Conservation (phyloP, 129 eudicot genomes). For the Mikania micrantha region DNA sequence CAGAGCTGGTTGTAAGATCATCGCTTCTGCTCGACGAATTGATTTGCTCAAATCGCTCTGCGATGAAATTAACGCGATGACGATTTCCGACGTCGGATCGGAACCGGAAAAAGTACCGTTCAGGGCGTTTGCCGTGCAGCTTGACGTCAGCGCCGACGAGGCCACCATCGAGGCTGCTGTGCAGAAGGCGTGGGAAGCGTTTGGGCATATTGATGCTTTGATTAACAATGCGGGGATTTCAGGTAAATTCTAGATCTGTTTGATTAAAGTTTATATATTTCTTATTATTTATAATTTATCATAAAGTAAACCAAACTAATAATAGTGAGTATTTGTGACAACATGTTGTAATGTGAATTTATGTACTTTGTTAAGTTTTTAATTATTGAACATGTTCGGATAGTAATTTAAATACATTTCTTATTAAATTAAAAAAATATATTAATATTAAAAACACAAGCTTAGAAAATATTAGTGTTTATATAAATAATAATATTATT, state of each 20-base stretch:
- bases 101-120: background rate
- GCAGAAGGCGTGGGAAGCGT: conserved; percentile 41
- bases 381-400: no score
- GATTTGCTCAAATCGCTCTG: conserved; percentile 23
- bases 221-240: conserved; percentile 36
- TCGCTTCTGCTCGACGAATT: conserved; percentile 33
- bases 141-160: conserved; percentile 39
- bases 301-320: no score
- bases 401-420: no score
- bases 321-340: no score
- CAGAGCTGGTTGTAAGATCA: conserved; percentile 34
- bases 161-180: conserved; percentile 36
- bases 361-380: no score
- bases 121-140: conserved; percentile 33
- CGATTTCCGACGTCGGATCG: background rate
- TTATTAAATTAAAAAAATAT: no score
- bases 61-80: conserved; percentile 19
- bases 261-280: background rate
- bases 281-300: no score
- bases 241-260: conserved; percentile 18
- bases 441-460: no score
- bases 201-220: conserved; percentile 46
- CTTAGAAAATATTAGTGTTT: no score
- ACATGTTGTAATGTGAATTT: no score
- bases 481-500: no score